phyloP scores from a whole-genome alignment of 2,329 filamentous ascomycete genomes.

The Emergomyces orientalis region DNA sequence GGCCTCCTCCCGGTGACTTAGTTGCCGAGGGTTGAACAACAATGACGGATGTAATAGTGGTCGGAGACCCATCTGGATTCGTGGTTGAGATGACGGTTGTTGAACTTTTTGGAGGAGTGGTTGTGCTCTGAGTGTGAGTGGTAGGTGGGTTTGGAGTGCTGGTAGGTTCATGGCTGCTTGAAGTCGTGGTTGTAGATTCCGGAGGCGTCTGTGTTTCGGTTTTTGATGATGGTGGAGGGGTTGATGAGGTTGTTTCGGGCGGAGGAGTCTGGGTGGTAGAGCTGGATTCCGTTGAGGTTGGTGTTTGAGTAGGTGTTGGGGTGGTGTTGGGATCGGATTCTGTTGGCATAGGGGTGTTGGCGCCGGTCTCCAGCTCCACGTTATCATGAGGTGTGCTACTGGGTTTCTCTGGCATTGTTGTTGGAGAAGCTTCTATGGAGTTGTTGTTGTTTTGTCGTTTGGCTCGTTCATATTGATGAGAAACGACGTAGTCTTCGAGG shows the following conservation, averaged over 20 bases:
- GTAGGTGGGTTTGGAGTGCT: slow-evolving; percentile 7
- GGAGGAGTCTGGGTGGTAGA: background rate
- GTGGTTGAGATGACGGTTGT: slow-evolving; percentile 36
- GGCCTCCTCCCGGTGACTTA: slow-evolving; percentile 18
- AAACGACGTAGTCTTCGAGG: background rate
- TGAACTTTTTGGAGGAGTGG: slow-evolving; percentile 15
- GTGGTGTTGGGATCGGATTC: background rate
- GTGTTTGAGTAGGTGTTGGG: background rate
- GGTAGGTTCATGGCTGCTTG: slow-evolving; percentile 9
- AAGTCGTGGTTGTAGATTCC: background rate
- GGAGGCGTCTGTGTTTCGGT: background rate
- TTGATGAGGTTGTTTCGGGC: background rate
- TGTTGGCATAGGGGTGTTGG: background rate
- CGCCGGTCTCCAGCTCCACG: background rate
- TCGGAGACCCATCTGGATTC: slow-evolving; percentile 32
- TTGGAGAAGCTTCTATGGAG: background rate
- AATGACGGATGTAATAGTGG: slow-evolving; percentile 38
- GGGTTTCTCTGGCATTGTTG: background rate
- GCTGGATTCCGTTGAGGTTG: background rate
- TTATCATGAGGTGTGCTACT: background rate
- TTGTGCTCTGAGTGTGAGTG: background rate
- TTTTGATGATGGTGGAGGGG: background rate
- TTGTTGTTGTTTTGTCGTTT: background rate
- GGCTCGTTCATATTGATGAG: background rate
- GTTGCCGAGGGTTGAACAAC: slow-evolving; percentile 32